Evolutionary conservation across 2,329 filamentous ascomycete genomes (phyloP).

Genomic region (Cadophora gregata): DNA sequence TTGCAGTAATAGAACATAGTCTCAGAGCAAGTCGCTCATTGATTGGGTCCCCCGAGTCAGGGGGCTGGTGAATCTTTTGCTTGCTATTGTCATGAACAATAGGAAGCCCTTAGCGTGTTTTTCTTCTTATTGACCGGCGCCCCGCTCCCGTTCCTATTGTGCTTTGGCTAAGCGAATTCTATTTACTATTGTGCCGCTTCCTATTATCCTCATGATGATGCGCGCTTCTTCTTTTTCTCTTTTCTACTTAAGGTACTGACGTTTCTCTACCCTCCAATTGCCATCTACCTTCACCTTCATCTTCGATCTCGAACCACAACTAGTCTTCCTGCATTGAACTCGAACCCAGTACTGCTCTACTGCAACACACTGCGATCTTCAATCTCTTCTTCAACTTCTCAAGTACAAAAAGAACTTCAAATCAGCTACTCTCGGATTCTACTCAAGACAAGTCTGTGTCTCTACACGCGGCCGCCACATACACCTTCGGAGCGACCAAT

Average conservation of each 20-base stretch:
- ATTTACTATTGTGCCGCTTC: conserved; percentile 17
- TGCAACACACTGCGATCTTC: neutral
- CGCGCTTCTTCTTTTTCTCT: neutral
- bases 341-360: neutral
- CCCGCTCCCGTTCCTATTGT: conserved; percentile 13
- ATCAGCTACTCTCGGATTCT: neutral
- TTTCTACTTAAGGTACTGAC: neutral
- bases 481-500: no score
- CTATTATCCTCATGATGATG: neutral
- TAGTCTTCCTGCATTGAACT: neutral
- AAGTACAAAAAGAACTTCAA: neutral
- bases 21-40: neutral
- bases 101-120: conserved; percentile 13
- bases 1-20: neutral
- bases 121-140: conserved; percentile 15
- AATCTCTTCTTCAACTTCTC: neutral
- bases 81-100: conserved; percentile 2
- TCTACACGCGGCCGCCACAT: neutral
- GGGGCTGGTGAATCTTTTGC: neutral
- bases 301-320: conserved; percentile 7
- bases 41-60: neutral
- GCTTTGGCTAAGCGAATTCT: conserved; percentile 6
- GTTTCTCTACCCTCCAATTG: neutral
- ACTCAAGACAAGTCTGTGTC: neutral
- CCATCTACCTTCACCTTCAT: neutral